phyloP scores from a whole-genome alignment of 495 filamentous ascomycete species.

The Podospora pseudopauciseta region DNA sequence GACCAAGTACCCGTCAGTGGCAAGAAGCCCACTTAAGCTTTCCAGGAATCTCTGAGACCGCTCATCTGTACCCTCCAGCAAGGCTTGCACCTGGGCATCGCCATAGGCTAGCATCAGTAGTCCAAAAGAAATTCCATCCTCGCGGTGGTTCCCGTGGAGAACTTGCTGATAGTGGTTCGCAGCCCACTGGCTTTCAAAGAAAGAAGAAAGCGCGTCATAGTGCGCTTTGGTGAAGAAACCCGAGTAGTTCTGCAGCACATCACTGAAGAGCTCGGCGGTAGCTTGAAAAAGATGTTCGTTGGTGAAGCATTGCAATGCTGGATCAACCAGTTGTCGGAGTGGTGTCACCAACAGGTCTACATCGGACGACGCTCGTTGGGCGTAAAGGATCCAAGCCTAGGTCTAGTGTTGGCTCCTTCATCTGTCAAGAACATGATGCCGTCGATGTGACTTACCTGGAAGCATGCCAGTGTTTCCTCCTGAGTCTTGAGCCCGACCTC shows the following conservation, averaged over 20 bases:
- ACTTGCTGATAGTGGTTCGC: conserved; percentile 50
- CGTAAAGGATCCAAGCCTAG: conserved; percentile 66
- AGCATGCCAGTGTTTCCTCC: conserved; percentile 55
- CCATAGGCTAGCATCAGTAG: conserved; percentile 67
- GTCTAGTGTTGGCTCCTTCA: conserved; percentile 9
- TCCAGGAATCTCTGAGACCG: conserved; percentile 48
- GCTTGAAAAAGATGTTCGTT: conserved; percentile 52
- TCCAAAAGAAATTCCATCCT: conserved; percentile 65
- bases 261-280: conserved; percentile 61
- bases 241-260: conserved; percentile 61
- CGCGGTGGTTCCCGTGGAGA: conserved; percentile 57
- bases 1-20: conserved; percentile 66
- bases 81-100: conserved; percentile 53
- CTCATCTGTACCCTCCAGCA: conserved; percentile 41
- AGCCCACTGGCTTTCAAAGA: conserved; percentile 57
- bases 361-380: conserved; percentile 55
- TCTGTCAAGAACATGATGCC: neutral
- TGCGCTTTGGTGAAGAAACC: conserved; percentile 57
- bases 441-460: conserved; percentile 45
- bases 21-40: conserved; percentile 60
- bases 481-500: conserved; percentile 30
- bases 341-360: conserved; percentile 51
- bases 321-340: conserved; percentile 52
- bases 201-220: conserved; percentile 49
- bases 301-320: conserved; percentile 55